Evolutionary conservation across 768 basidiomycete genomes (phyloP), one percentile per base, ranked within the genome.

Genomic region (Chalciporus piperatus): DNA sequence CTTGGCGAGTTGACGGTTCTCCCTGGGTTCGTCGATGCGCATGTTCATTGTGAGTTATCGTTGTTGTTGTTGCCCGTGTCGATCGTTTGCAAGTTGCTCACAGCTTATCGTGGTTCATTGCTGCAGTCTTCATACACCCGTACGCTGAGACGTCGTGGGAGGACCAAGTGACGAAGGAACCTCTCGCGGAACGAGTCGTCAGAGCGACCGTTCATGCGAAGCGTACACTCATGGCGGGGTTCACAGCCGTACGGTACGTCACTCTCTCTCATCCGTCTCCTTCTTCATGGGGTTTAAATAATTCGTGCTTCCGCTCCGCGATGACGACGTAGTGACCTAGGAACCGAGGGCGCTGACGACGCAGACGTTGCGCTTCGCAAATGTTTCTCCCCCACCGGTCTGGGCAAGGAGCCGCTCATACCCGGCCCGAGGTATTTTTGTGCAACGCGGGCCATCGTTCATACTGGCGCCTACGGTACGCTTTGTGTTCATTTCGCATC

Each of bases 311-410:
- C 33, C 13, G 5, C 4, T 33, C 33, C 33, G 22, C 22, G 27
- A 32, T 12, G 30, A 13, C 11, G 10, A 37, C 28, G 59, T 9
- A 83, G 83, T 28, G 84, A 85, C 58, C 70, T 86, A 6, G 84
- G 84, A n/a, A 85, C 84, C 1, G 84, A 86, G 62, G 84, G 83
- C 2, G 82, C 83, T 1, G 76, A 69, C 22, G 84, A 85, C 58
- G 81, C 83, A 16, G 83, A 86, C 57, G 67, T 84, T 12, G 71
- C 75, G 0, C 68, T 86, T 33, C 73, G 82, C 17, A 80, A 80
- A 55, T 82, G 82, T 59, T 59, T 85, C 16, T 73, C 79, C 16
- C 70, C 69, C 6, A 66, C 70, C 2, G 63, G 69, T 20, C 64
- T 22, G 27, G 27, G 27, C 27, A 27, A 78, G 6, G 63, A 72